These are phyloP conservation scores for Aspergillus neoniger DNA, from an alignment of 2,329 filamentous ascomycete species.

Conservation along the genomic window DNA sequence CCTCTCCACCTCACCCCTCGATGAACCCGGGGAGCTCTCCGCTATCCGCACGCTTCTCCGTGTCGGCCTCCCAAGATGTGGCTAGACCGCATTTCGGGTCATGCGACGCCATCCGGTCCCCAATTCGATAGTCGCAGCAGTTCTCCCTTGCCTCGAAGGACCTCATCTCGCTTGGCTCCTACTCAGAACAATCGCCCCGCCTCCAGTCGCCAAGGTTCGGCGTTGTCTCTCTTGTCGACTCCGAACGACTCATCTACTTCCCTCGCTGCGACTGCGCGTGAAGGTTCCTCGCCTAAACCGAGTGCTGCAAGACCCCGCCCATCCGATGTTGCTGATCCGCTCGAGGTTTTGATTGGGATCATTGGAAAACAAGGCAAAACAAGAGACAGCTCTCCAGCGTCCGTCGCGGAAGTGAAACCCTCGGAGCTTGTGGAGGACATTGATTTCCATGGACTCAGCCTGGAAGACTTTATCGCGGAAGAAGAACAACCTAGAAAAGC, in stretches of 20 bases:
- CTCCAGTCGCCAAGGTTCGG: slow-evolving; percentile 71
- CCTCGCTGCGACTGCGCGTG: slow-evolving; percentile 66
- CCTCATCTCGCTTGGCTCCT: slow-evolving; percentile 68
- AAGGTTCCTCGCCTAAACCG: slow-evolving; percentile 69
- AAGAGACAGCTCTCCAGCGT: slow-evolving; percentile 16
- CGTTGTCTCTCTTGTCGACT: slow-evolving; percentile 70
- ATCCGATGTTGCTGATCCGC: slow-evolving; percentile 65
- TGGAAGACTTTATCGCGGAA: slow-evolving; percentile 67
- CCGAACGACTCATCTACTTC: slow-evolving; percentile 76
- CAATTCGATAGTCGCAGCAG: slow-evolving; percentile 65
- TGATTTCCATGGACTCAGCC: slow-evolving; percentile 75
- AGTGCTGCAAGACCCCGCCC: slow-evolving; percentile 51
- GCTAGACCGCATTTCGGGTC: slow-evolving; percentile 81
- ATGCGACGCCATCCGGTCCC: slow-evolving; percentile 65
- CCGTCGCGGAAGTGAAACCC: slow-evolving; percentile 32
- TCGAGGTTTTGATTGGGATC: slow-evolving; percentile 67
- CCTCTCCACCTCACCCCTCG: background rate
- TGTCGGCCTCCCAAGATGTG: slow-evolving; percentile 62
- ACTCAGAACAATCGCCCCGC: slow-evolving; percentile 69
- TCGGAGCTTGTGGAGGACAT: slow-evolving; percentile 62
- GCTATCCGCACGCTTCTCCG: slow-evolving; percentile 17
- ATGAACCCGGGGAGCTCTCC: slow-evolving; percentile 17
- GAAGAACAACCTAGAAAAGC: slow-evolving; percentile 33
- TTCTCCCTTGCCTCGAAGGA: slow-evolving; percentile 69
- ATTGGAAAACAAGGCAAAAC: slow-evolving; percentile 47